Base-by-base conservation (phyloP, 2,329 filamentous ascomycete genomes). In the Colletotrichum sp. region DNA sequence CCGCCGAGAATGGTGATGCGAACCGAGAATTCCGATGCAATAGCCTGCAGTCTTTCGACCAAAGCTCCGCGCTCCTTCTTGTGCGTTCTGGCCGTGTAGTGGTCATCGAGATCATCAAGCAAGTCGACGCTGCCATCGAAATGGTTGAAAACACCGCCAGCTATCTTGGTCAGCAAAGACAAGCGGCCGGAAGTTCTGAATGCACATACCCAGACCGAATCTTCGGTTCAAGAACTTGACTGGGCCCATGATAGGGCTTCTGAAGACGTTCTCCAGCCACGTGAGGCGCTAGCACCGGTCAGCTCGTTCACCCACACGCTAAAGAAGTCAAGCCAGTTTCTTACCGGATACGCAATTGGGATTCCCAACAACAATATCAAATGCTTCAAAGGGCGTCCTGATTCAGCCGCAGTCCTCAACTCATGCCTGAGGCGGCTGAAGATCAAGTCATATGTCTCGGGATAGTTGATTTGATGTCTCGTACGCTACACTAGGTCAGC, bases 41-140 rank as follows among this genome's bases (percentile, higher is more conserved):
- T 89, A 52, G 92, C 90, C 85, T 99, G 97, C 52, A 99, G 89
- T 78, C 95, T 92, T 80, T 95, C 91, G 55, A 99, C 89, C 59
- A 99, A 88, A 52, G 92, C 89, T 72, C 93, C 93, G 60, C 96
- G 94, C 88, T 99, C 96, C 75, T 92, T 90, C 85, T 98, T 99
- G 89, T 99, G 96, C 67, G 96, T 95, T 77, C 92, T 92, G 7
- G 96, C 95, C 2, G 96, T 98, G 87, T 98, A 98, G 83, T 99
- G 97, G 83, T 99, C 97, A 83, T 99, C 96, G 24, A 98, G 89
- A 79, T 98, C 96, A 83, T 98, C 96, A 18, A 98, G 88, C 28
- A 99, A 92, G 86, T 99, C 97, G 28, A 98, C 94, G 71, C 94
- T 96, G 67, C 96, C 96, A 80, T 98, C 96, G 79, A 99, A 98